phyloP scores from a whole-genome alignment of 163 green algal species.

The Volvox carteri region DNA sequence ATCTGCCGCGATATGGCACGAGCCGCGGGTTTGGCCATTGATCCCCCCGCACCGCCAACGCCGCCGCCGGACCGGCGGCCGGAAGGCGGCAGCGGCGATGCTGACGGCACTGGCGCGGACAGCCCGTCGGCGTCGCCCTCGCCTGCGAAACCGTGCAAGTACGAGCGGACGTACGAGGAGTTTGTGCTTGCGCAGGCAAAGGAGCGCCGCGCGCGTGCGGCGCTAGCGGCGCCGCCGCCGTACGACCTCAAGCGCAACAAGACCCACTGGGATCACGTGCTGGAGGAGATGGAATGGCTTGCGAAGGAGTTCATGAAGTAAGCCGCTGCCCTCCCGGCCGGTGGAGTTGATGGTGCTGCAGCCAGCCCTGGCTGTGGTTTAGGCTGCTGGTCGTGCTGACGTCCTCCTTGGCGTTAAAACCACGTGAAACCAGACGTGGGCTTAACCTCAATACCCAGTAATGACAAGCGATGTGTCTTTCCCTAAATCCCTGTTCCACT shows the following conservation, averaged over 20 bases:
- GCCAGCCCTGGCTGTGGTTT: no score
- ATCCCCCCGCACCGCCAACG: slow-evolving; percentile 27
- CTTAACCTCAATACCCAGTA: no score
- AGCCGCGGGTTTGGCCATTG: not conserved
- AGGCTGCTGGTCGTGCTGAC: no score
- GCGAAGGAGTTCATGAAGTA: slow-evolving; percentile 86
- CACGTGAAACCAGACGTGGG: no score
- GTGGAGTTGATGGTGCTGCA: no score
- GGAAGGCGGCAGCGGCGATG: not conserved
- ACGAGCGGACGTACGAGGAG: slow-evolving; percentile 45
- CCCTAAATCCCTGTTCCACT: no score
- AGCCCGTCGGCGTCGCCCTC: slow-evolving; percentile 6
- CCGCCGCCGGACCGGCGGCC: not conserved
- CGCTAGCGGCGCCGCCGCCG: not conserved
- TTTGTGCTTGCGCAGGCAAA: slow-evolving; percentile 42
- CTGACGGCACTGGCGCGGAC: not conserved
- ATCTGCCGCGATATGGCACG: slow-evolving; percentile 28
- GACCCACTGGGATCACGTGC: slow-evolving; percentile 93
- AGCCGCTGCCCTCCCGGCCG: no score
- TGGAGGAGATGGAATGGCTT: slow-evolving; percentile 96
- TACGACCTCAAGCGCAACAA: slow-evolving; percentile 75
- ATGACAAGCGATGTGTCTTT: no score
- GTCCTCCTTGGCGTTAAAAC: no score
- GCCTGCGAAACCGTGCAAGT: slow-evolving; percentile 5
- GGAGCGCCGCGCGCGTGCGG: not conserved